Evolutionary conservation across 108 stramenopile genomes (phyloP).

Genomic region (Nitzschia sp.): DNA sequence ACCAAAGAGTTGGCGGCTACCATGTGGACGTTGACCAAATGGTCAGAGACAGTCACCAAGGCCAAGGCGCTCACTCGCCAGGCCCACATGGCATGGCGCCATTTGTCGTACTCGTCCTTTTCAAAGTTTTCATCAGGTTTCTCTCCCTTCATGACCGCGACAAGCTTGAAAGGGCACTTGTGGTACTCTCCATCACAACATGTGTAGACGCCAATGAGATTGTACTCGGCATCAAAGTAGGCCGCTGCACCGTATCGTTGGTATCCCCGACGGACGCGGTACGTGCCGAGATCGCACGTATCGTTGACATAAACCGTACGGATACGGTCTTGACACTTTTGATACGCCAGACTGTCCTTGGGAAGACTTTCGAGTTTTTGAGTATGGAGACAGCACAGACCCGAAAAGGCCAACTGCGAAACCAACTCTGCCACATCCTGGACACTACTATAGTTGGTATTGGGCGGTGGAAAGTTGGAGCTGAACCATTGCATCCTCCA

Average conservation of each 20-base stretch:
- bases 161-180: not conserved
- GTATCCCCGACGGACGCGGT: slow-evolving; percentile 12
- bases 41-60: slow-evolving; percentile 10
- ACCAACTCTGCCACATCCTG: not conserved
- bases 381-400: not conserved
- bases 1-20: slow-evolving; percentile 14
- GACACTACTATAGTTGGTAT: not conserved
- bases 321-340: not conserved
- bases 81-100: slow-evolving; percentile 13
- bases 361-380: slow-evolving; percentile 2
- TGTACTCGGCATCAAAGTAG: slow-evolving; percentile 8
- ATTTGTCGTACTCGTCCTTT: not conserved
- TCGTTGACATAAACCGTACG: slow-evolving; percentile 5
- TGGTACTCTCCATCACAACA: slow-evolving; percentile 5
- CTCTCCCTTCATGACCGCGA: not conserved
- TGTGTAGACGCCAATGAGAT: slow-evolving; percentile 15
- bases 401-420: not conserved
- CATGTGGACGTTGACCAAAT: slow-evolving; percentile 10
- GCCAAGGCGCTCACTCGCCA: slow-evolving; percentile 19
- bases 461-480: slow-evolving; percentile 10
- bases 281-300: not conserved
- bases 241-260: slow-evolving; percentile 15
- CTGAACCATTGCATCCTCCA: slow-evolving; percentile 10
- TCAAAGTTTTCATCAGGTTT: not conserved
- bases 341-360: not conserved